Evolutionary conservation across 2,329 filamentous ascomycete species (phyloP).

Genomic region (Ophiognomonia clavigignenti-juglandacearum): DNA sequence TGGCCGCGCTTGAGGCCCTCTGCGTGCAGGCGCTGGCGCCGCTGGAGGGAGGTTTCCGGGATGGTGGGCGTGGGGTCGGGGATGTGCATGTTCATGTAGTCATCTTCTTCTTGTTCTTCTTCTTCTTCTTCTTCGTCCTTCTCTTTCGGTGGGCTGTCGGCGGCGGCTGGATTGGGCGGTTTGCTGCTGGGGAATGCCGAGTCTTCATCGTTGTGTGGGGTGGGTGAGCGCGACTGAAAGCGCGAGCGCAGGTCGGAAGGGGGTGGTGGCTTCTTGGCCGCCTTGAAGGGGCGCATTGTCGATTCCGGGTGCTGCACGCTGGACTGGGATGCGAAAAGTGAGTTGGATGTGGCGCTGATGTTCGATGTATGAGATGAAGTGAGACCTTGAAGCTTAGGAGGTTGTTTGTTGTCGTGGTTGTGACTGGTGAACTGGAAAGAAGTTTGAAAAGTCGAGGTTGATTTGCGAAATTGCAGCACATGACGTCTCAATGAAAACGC

Average conservation of each 20-base stretch:
- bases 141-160: too few species aligned
- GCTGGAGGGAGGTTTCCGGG: conserved; percentile 48
- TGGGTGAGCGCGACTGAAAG: neutral
- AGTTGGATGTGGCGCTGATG: neutral
- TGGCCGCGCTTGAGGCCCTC: conserved; percentile 65
- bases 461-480: neutral
- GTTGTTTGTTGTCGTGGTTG: neutral
- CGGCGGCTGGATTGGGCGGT: too few species aligned
- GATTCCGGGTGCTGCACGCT: neutral
- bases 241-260: too few species aligned
- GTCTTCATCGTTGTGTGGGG: neutral
- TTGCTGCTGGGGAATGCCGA: too few species aligned
- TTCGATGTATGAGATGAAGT: neutral
- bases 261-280: neutral
- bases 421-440: neutral
- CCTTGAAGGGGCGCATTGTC: neutral
- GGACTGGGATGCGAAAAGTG: neutral
- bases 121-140: conserved; percentile 11
- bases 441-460: neutral
- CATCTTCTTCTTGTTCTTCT: conserved; percentile 70
- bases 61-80: conserved; percentile 48
- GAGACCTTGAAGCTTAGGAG: neutral
- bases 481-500: neutral
- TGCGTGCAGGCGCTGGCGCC: conserved; percentile 47
- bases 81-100: conserved; percentile 97